These are phyloP conservation scores for Silene conica DNA, from an alignment of 148 eudicot genomes.

Conservation along the genomic window DNA sequence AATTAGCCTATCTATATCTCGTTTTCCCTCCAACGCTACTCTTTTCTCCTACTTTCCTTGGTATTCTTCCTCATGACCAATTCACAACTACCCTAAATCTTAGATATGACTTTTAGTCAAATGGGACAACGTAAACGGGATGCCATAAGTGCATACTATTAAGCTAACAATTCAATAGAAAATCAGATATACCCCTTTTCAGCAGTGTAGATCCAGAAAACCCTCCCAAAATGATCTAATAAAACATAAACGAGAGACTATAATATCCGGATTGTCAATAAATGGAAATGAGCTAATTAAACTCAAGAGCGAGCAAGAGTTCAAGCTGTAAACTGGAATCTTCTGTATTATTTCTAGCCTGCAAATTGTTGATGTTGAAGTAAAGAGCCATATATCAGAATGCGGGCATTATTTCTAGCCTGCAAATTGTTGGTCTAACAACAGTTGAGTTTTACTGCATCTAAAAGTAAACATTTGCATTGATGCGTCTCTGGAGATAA, in stretches of 20 bases:
- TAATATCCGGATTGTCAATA: background rate
- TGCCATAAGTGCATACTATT: background rate
- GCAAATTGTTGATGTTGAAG: too few relatives aligned
- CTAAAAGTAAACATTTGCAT: background rate
- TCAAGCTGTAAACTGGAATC: conserved; percentile 2
- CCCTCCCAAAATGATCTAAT: conserved; percentile 14
- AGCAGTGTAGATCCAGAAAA: conserved; percentile 8
- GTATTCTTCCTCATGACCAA: too few relatives aligned
- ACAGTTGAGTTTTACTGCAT: background rate
- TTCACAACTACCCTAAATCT: too few relatives aligned
- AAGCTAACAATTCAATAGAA: background rate
- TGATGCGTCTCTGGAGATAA: background rate
- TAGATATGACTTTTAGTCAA: too few relatives aligned
- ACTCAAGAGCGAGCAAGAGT: background rate
- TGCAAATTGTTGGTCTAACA: conserved; percentile 25
- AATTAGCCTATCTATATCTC: too few relatives aligned
- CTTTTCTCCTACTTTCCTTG: too few relatives aligned
- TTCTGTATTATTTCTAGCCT: too few relatives aligned
- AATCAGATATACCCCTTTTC: conserved; percentile 17
- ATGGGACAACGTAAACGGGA: too few relatives aligned
- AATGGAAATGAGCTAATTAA: background rate
- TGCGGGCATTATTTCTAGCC: conserved; percentile 82
- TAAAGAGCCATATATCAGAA: conserved; percentile 64
- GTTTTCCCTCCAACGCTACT: too few relatives aligned
- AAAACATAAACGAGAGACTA: background rate